Percentiles rank a stretch among this genome's conserved stretches.
These are phyloP conservation scores for Xylariales sp. DNA, from an alignment of 2,329 filamentous ascomycete species.

Conservation along the genomic window DNA sequence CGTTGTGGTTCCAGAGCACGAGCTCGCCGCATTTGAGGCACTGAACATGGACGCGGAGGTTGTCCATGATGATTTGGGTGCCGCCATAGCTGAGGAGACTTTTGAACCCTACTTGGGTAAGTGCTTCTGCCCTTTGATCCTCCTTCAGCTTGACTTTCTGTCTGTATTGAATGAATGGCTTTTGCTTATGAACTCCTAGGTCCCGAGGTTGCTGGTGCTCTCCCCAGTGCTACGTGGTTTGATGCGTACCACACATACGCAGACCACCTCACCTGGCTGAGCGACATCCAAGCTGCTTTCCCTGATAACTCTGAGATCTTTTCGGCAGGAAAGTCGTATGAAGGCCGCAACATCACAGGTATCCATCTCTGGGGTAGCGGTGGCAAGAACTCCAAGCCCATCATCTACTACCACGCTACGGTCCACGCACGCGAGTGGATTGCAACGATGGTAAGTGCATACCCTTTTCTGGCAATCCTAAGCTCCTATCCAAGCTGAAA, in stretches of 20 bases:
- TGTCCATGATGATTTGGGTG: conserved; percentile 22
- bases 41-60: conserved; percentile 18
- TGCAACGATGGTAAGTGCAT: conserved; percentile 52
- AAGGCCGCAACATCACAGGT: conserved; percentile 54
- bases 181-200: conserved; percentile 7
- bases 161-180: background rate
- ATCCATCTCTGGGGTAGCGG: conserved; percentile 48
- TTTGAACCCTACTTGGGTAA: too few relatives aligned
- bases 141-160: too few relatives aligned
- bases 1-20: conserved; percentile 24
- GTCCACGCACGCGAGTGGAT: conserved; percentile 54
- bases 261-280: conserved; percentile 46
- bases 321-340: conserved; percentile 36
- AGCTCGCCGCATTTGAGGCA: conserved; percentile 20
- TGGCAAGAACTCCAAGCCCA: conserved; percentile 40
- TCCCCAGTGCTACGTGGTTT: conserved; percentile 42
- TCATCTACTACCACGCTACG: conserved; percentile 46
- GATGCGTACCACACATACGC: conserved; percentile 47
- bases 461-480: too few relatives aligned
- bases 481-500: background rate
- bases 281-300: conserved; percentile 38
- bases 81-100: conserved; percentile 22
- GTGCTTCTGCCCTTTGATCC: too few relatives aligned
- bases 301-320: conserved; percentile 44
- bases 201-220: conserved; percentile 16